Percentiles rank a stretch among this genome's conserved stretches.
These are phyloP conservation scores for Dendrobium chrysotoxum DNA, from an alignment of 106 monocot species.

Conservation along the genomic window DNA sequence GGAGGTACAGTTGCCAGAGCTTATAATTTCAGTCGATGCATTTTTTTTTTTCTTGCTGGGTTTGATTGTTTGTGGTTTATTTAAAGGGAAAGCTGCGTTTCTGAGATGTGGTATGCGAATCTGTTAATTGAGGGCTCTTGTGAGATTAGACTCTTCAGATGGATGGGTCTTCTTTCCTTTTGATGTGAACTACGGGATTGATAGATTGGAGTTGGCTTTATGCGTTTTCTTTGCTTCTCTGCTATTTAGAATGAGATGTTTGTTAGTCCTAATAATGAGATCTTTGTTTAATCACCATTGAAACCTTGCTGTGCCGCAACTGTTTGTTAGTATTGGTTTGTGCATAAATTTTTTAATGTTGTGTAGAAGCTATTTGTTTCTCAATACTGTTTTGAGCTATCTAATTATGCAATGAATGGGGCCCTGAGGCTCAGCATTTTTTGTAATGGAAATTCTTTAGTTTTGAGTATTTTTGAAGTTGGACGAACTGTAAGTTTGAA, in stretches of 20 bases:
- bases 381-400: not conserved
- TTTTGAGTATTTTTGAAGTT: not conserved
- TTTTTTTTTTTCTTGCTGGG: not conserved
- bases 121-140: not conserved
- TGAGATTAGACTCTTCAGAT: constrained; percentile 4
- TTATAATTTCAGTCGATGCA: not conserved
- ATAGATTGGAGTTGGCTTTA: not conserved
- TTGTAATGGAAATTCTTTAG: not conserved
- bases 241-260: not conserved
- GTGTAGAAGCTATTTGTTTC: not conserved
- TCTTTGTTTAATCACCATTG: not conserved
- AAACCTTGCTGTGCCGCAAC: not conserved
- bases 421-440: not conserved
- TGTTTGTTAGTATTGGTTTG: not conserved
- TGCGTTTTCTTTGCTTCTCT: not conserved
- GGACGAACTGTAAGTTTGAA: not conserved
- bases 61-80: not conserved
- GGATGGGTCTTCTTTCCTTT: not conserved
- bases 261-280: not conserved
- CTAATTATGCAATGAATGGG: not conserved
- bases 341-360: not conserved
- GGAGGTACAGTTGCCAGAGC: not conserved
- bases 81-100: not conserved
- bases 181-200: not conserved
- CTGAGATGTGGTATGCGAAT: not conserved